Base-by-base conservation (phyloP, 78 protist species). In the Anaeramoeba ignava region DNA sequence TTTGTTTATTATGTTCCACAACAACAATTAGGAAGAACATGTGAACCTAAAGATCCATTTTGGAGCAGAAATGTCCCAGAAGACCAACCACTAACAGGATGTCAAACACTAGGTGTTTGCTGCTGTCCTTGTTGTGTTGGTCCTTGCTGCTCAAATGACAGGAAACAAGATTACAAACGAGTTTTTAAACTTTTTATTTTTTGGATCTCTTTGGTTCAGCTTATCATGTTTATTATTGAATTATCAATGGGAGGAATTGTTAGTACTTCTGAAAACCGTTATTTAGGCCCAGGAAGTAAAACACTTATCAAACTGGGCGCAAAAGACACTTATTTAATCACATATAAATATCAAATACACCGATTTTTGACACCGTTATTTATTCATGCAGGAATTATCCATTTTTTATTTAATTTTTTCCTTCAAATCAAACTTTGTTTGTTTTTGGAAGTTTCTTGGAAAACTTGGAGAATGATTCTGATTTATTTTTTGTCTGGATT, bases 41-140 rank as follows among this genome's bases (percentile, higher is more conserved):
- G n/a, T n/a, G n/a, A n/a, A n/a, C n/a, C n/a, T n/a, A 54, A 54
- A 54, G 73, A 54, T 54, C 73, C 73, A 27, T 54, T 54, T 54
- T 54, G 73, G 73, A 54, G 73, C 73, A 8, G 73, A 27, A 54
- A 54, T 54, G 17, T 54, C 17, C 36, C 36, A 8, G 73, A 54
- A 54, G 73, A 54, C 17, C 36, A 27, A 17, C 36, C 8, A 17
- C 73, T 54, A 27, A 54, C 73, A 54, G 17, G 17, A 27, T 8
- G 73, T 17, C 73, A 54, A 54, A 54, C 8, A 54, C 17, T 54
- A 27, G 73, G 73, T 8, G 8, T 54, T 27, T 8, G 8, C 17
- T 54, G 73, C 17, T 54, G 73, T 17, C 73, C 73, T 27, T 54
- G 73, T 54, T 54, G 73, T 54, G 73, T 54, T 8, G 73, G 73